phyloP scores from a whole-genome alignment of 2,329 filamentous ascomycete species.

The Aureobasidium vineae region DNA sequence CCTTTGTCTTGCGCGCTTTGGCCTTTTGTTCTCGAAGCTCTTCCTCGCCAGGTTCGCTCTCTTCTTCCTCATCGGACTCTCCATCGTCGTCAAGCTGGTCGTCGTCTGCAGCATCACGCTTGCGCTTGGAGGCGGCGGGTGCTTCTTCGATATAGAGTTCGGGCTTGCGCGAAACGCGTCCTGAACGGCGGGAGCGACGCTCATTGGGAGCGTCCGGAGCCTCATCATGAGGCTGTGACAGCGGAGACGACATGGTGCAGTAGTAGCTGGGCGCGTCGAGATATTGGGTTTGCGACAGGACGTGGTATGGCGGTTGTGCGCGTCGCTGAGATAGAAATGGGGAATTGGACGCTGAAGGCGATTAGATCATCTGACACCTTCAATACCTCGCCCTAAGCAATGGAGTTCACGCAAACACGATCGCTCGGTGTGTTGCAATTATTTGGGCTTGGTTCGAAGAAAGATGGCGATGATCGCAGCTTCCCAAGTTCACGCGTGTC shows the following conservation, averaged over 20 bases:
- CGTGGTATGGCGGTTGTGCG: background rate
- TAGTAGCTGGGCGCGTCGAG: background rate
- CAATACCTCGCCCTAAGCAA: background rate
- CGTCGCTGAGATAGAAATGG: constrained; percentile 8
- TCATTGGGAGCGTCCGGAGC: constrained; percentile 21
- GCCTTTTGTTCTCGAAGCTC: constrained; percentile 46
- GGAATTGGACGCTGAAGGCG: background rate
- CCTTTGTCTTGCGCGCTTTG: constrained; percentile 35
- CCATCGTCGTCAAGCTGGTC: constrained; percentile 37
- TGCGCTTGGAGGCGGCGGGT: constrained; percentile 46
- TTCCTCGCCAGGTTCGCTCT: constrained; percentile 48
- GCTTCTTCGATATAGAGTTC: constrained; percentile 25
- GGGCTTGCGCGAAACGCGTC: constrained; percentile 30
- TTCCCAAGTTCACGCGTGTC: constrained; percentile 12
- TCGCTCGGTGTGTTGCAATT: background rate
- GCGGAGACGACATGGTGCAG: constrained; percentile 9
- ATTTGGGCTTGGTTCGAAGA: background rate
- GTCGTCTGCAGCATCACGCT: constrained; percentile 42
- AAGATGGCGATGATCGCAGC: constrained; percentile 17
- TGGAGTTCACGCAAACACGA: background rate
- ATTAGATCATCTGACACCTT: constrained; percentile 2
- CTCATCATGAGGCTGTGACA: constrained; percentile 9
- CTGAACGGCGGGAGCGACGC: constrained; percentile 27
- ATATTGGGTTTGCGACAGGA: constrained; percentile 18
- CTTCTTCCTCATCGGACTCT: constrained; percentile 41